Percentiles rank a stretch among this genome's conserved stretches.
Conservation (phyloP, 106 monocot genomes). For the Gastrodia elata region DNA sequence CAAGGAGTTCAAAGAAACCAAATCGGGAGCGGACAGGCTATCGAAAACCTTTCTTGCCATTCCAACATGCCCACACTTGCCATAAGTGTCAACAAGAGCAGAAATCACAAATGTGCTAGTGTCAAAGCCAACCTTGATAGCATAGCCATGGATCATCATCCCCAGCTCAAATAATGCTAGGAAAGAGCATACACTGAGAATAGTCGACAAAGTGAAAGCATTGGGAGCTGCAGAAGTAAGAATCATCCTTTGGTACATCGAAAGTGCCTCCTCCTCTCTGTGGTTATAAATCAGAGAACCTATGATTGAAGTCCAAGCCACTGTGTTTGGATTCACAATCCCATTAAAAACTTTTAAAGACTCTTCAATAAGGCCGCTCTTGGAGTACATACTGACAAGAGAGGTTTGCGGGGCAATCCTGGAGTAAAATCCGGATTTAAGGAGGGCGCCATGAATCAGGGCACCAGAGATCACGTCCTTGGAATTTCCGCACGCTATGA, state of each 20-base stretch:
- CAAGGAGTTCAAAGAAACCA: conserved; percentile 59
- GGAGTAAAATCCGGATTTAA: conserved; percentile 26
- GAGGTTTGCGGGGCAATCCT: conserved; percentile 38
- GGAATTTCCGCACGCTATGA: conserved; percentile 49
- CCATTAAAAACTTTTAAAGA: conserved; percentile 37
- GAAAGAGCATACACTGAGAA: conserved; percentile 37
- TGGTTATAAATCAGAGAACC: conserved; percentile 23
- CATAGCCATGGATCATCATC: conserved; percentile 32
- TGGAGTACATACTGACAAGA: conserved; percentile 63
- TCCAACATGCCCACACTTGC: conserved; percentile 47
- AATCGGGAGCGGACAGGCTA: conserved; percentile 20
- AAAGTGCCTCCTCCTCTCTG: conserved; percentile 44
- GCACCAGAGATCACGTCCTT: conserved; percentile 22
- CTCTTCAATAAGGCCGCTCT: conserved; percentile 40
- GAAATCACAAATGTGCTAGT: conserved; percentile 34
- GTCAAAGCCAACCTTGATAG: conserved; percentile 36
- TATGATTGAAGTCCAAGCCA: conserved; percentile 49
- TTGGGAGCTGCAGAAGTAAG: conserved; percentile 15
- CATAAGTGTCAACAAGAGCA: conserved; percentile 52
- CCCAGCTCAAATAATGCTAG: conserved; percentile 37
- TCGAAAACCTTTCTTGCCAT: conserved; percentile 40
- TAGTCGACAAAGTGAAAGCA: conserved; percentile 51
- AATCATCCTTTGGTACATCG: conserved; percentile 33
- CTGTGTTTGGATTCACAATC: conserved; percentile 37
- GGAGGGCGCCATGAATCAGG: conserved; percentile 35